Evolutionary conservation across 495 filamentous ascomycete species (phyloP).

Genomic region (Collariella sp.): DNA sequence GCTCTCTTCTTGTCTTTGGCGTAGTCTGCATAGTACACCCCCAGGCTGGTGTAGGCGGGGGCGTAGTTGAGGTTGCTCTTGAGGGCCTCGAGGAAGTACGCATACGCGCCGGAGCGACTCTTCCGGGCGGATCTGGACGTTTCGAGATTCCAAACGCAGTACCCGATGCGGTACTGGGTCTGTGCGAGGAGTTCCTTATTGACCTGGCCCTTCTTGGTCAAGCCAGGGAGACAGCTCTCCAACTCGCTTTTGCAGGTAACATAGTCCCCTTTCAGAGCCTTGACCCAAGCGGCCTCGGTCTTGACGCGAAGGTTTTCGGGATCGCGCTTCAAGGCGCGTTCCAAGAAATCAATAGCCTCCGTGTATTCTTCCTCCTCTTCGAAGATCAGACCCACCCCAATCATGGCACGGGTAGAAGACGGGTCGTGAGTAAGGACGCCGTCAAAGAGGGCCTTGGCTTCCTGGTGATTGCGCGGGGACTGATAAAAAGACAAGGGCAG

Average conservation of each 20-base stretch:
- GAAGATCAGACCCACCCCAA: slow-evolving; percentile 83
- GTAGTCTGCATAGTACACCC: slow-evolving; percentile 93
- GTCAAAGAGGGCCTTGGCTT: slow-evolving; percentile 78
- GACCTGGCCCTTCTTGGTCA: slow-evolving; percentile 37
- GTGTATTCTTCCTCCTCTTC: slow-evolving; percentile 85
- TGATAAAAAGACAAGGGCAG: slow-evolving; percentile 79
- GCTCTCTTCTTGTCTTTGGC: slow-evolving; percentile 75
- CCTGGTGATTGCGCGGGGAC: slow-evolving; percentile 76
- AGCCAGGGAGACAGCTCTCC: slow-evolving; percentile 53
- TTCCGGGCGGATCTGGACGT: slow-evolving; percentile 61
- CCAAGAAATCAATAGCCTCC: slow-evolving; percentile 68
- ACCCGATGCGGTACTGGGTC: slow-evolving; percentile 78
- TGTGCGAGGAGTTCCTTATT: slow-evolving; percentile 70
- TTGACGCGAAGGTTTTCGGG: slow-evolving; percentile 62
- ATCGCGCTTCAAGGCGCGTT: slow-evolving; percentile 62
- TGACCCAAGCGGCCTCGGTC: slow-evolving; percentile 83
- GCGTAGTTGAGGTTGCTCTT: slow-evolving; percentile 85
- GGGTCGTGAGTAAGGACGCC: slow-evolving; percentile 62
- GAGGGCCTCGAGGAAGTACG: slow-evolving; percentile 72
- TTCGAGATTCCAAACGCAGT: slow-evolving; percentile 79
- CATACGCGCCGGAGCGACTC: slow-evolving; percentile 64
- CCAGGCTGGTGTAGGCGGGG: slow-evolving; percentile 85
- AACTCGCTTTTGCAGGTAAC: slow-evolving; percentile 54
- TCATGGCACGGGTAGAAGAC: slow-evolving; percentile 66
- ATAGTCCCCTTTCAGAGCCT: slow-evolving; percentile 72